Percentiles rank a stretch among this genome's conserved stretches.
Evolutionary conservation across 2,329 filamentous ascomycete genomes (phyloP).

Genomic region (Ceratocystiopsis sp.): DNA sequence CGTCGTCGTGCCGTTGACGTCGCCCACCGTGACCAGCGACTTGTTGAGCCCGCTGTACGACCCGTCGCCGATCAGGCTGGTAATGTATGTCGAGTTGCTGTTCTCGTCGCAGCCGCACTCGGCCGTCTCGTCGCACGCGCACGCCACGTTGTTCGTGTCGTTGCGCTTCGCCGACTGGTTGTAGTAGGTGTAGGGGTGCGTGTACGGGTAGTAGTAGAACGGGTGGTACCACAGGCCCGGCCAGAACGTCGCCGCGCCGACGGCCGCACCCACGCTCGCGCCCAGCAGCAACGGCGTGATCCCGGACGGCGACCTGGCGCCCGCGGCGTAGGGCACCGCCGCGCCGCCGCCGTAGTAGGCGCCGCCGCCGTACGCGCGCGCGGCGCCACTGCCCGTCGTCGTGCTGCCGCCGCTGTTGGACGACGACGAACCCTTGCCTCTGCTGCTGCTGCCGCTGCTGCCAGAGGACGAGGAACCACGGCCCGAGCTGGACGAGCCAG

Average conservation of each 20-base stretch:
- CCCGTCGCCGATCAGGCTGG: slow-evolving; percentile 48
- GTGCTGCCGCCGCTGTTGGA: slow-evolving; percentile 34
- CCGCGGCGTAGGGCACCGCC: slow-evolving; percentile 40
- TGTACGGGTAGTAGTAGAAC: slow-evolving; percentile 43
- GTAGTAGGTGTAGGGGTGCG: slow-evolving; percentile 29
- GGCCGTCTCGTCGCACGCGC: slow-evolving; percentile 37
- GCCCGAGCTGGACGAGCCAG: slow-evolving; percentile 5
- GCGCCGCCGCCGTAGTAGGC: slow-evolving; percentile 52
- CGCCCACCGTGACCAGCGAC: slow-evolving; percentile 41
- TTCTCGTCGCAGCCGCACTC: slow-evolving; percentile 57
- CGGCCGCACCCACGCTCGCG: slow-evolving; percentile 20
- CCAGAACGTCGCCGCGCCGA: slow-evolving; percentile 37
- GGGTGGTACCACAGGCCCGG: slow-evolving; percentile 48
- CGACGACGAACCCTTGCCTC: slow-evolving; percentile 8
- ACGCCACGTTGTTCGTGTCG: slow-evolving; percentile 43
- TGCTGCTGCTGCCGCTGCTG: slow-evolving; percentile 1
- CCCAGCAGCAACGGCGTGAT: slow-evolving; percentile 35
- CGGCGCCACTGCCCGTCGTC: slow-evolving; percentile 37
- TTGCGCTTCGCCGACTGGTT: slow-evolving; percentile 34
- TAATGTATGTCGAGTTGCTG: slow-evolving; percentile 38
- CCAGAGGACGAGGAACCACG: background rate
- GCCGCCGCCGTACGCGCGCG: slow-evolving; percentile 43
- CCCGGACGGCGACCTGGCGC: slow-evolving; percentile 31
- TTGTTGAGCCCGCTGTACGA: slow-evolving; percentile 42
- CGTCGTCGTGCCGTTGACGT: slow-evolving; percentile 44